Evolutionary conservation across 2,329 filamentous ascomycete genomes (phyloP), one percentile per base, ranked within the genome.

Genomic region (Malbranchea zuffiana): DNA sequence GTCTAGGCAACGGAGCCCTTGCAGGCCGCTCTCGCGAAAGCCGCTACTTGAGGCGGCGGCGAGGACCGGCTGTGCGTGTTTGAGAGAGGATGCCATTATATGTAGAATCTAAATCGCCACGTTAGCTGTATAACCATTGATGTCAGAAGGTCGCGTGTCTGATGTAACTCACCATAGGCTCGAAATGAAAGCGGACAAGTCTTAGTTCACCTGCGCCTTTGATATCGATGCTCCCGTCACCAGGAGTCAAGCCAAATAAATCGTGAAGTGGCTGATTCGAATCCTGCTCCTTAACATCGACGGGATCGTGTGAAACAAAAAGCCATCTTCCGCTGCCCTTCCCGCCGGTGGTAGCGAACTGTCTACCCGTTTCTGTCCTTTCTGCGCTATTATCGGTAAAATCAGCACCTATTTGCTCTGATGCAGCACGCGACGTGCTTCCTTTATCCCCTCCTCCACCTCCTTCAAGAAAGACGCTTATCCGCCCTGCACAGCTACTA

Each of bases 301-400:
- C 62, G 1, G 82, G 75, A 47, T 84, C 78, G 62, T 96, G 88
- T 36, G 83, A 87, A 36, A 94, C 82, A 61, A 79, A 94, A 18
- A 95, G 61, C 87, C 88, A 96, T 39, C 68, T 69, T 6, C 87
- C 82, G 5, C 78, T 82, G 6, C 87, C 87, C 57, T 95, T 95
- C 1, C 86, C 87, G 1, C 86, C 85, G 1, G 80, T 71, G 3
- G 76, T 75, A 6, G 78, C 78, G 43, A 61, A 63, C 38, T 60
- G 51, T 24, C 20, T 40, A 7, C 11, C 29, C 44, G 31, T 43
- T 44, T 39, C 35, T 43, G 45, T 8, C 40, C 37, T 30, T 42
- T 38, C 24, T 35, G 36, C 26, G 13, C 13, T 18, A 2, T 10
- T 8, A n/a, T 7, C 11, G 12, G 11, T 12, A 5, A 15, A 4